These are phyloP conservation scores for Pyracantha coccinea DNA, from an alignment of 331 rosid species.

Conservation along the genomic window DNA sequence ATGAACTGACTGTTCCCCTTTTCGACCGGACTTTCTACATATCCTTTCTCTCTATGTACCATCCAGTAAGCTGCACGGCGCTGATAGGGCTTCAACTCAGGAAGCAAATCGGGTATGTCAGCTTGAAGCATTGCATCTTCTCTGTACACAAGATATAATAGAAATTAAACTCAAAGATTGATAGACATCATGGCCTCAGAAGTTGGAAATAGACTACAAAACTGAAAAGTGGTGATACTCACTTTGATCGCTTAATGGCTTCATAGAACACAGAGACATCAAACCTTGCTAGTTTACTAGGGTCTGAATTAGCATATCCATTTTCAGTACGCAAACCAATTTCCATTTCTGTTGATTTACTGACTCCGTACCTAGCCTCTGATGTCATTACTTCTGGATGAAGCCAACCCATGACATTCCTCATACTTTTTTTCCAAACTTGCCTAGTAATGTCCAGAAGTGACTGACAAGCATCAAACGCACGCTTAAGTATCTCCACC, in stretches of 20 bases:
- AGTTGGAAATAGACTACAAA: slow-evolving; percentile 9
- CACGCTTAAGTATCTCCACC: slow-evolving; percentile 59
- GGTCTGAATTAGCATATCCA: slow-evolving; percentile 21
- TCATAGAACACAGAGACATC: slow-evolving; percentile 79
- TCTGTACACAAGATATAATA: slow-evolving; percentile 38
- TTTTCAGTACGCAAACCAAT: slow-evolving; percentile 28
- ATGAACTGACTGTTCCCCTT: slow-evolving; percentile 34
- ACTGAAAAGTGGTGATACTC: slow-evolving; percentile 26
- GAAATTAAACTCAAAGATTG: not conserved
- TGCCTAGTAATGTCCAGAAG: slow-evolving; percentile 66
- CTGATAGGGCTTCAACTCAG: slow-evolving; percentile 86
- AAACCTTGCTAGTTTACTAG: slow-evolving; percentile 36
- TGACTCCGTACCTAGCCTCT: slow-evolving; percentile 57
- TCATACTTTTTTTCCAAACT: slow-evolving; percentile 83
- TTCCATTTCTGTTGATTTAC: slow-evolving; percentile 38
- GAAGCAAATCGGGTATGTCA: slow-evolving; percentile 74
- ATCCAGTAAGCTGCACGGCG: slow-evolving; percentile 95
- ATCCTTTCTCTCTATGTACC: slow-evolving; percentile 69
- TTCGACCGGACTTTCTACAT: slow-evolving; percentile 32
- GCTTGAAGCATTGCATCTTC: slow-evolving; percentile 62
- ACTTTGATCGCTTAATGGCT: slow-evolving; percentile 93
- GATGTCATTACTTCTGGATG: slow-evolving; percentile 83
- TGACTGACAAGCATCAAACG: slow-evolving; percentile 75
- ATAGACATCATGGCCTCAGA: not conserved
- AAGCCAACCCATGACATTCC: slow-evolving; percentile 81